A percentile compares a stretch with the other conserved stretches of the same genome.
phyloP scores from a whole-genome alignment of 1,139 yeast genomes.

The Scheffersomyces insectosa region DNA sequence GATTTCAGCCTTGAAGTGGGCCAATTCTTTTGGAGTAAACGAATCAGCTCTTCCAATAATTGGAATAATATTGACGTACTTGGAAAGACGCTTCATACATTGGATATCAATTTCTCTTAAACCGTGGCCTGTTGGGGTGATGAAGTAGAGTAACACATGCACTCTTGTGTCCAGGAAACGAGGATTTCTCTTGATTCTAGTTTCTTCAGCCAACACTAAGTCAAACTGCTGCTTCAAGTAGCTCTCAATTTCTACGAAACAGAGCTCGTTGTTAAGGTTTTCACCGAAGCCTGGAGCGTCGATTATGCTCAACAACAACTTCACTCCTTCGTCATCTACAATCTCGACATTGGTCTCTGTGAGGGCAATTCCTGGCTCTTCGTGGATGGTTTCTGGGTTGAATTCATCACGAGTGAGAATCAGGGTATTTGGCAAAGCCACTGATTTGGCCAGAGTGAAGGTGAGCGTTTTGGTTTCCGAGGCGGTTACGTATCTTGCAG shows the following conservation, averaged over 20 bases:
- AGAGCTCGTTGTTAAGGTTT: constrained; percentile 59
- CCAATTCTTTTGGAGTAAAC: constrained; percentile 73
- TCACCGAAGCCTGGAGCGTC: constrained; percentile 85
- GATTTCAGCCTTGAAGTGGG: constrained; percentile 53
- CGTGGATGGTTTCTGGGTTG: constrained; percentile 44
- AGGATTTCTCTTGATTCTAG: constrained; percentile 86
- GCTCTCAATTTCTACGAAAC: constrained; percentile 69
- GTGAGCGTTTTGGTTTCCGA: constrained; percentile 51
- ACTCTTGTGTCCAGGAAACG: constrained; percentile 76
- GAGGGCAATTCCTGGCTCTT: constrained; percentile 62
- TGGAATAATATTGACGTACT: constrained; percentile 85
- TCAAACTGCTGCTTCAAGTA: constrained; percentile 90
- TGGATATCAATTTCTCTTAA: constrained; percentile 73
- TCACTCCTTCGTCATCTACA: constrained; percentile 75
- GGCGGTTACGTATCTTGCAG: constrained; percentile 11
- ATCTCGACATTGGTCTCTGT: constrained; percentile 72
- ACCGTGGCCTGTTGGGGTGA: constrained; percentile 79
- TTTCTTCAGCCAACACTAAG: constrained; percentile 87
- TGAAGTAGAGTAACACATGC: constrained; percentile 68
- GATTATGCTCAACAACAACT: constrained; percentile 59
- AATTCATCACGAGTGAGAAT: constrained; percentile 44
- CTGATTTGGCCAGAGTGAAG: constrained; percentile 50
- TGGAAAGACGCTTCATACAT: constrained; percentile 74
- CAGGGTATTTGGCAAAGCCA: constrained; percentile 48
- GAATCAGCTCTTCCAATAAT: constrained; percentile 87